Conservation (phyloP, 441 rosid species). For the California macrophylla region DNA sequence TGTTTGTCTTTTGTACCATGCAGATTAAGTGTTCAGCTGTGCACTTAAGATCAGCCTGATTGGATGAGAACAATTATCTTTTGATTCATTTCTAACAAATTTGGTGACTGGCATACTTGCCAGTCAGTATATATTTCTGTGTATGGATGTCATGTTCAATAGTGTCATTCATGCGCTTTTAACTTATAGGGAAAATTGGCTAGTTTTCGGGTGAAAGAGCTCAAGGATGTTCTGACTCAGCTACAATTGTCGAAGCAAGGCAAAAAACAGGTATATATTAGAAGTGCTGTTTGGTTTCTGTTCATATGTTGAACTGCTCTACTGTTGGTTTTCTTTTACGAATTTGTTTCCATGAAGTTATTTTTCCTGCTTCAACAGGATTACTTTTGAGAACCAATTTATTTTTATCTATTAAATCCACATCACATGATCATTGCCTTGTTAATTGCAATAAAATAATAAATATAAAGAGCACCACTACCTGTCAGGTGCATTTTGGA, state of each 20-base stretch:
- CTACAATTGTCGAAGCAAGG: slow-evolving; percentile 30
- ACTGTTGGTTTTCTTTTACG: background rate
- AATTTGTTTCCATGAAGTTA: background rate
- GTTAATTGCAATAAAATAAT: background rate
- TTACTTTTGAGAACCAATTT: background rate
- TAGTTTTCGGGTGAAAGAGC: slow-evolving; percentile 27
- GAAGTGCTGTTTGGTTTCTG: background rate
- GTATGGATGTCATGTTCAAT: background rate
- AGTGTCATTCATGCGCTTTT: background rate
- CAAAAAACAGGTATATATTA: slow-evolving; percentile 25
- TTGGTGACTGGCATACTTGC: background rate
- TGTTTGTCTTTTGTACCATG: background rate
- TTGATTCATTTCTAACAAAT: background rate
- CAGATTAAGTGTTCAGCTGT: background rate
- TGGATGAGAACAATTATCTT: background rate
- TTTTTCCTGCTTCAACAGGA: background rate
- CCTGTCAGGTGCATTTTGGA: background rate
- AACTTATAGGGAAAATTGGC: slow-evolving; percentile 23
- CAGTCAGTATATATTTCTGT: background rate
- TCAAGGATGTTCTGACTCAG: slow-evolving; percentile 27
- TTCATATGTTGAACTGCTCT: background rate
- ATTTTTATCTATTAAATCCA: background rate
- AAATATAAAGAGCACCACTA: background rate
- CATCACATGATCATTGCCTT: background rate
- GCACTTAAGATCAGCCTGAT: background rate